These are phyloP conservation scores for Helianthus tuberosus DNA, from an alignment of 129 eudicot species.

Conservation along the genomic window DNA sequence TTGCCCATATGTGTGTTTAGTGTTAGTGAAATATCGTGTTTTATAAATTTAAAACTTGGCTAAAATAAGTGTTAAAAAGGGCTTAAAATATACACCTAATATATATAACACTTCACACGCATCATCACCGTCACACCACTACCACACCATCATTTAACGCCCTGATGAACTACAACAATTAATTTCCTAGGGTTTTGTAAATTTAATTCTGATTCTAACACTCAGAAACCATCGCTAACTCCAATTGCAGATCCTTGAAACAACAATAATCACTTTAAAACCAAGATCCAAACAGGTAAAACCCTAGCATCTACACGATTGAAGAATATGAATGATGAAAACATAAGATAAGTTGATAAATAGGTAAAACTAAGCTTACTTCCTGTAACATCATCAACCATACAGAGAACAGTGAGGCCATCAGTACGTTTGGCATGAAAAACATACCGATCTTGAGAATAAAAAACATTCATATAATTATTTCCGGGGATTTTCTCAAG, in stretches of 20 bases:
- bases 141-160: too few species aligned
- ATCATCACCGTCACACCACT: too few species aligned
- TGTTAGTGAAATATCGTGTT: too few species aligned
- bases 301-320: background rate
- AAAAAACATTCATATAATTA: conserved; percentile 77
- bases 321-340: background rate
- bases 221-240: background rate
- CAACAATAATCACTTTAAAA: background rate
- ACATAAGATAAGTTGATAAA: background rate
- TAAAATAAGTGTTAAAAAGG: too few species aligned
- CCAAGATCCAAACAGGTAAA: background rate
- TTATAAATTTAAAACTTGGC: too few species aligned
- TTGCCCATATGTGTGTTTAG: too few species aligned
- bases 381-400: conserved; percentile 92
- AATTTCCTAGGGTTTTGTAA: background rate
- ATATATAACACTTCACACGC: too few species aligned
- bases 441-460: conserved; percentile 91
- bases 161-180: background rate
- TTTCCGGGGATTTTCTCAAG: conserved; percentile 71
- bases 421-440: conserved; percentile 94
- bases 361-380: conserved; percentile 43
- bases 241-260: background rate
- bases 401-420: conserved; percentile 92
- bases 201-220: background rate
- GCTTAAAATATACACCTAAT: too few species aligned